Conservation (phyloP, 2,329 filamentous ascomycete genomes). For the Fusarium sp. region DNA sequence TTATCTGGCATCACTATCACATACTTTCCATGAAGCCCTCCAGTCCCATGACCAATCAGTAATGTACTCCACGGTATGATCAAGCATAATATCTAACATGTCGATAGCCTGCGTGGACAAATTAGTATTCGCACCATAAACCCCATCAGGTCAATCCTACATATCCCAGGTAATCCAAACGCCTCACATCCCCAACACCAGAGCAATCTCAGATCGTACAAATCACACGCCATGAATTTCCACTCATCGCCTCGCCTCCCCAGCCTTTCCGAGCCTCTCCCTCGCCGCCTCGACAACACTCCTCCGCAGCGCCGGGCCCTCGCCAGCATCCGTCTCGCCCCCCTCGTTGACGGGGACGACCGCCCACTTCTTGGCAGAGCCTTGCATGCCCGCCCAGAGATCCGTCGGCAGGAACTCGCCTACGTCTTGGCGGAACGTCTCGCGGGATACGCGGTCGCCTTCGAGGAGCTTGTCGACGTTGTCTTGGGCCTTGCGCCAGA, state of each 20-base stretch:
- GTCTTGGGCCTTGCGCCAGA: constrained; percentile 81
- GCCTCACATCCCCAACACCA: constrained; percentile 19
- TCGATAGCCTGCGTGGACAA: not conserved
- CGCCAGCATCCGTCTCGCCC: constrained; percentile 18
- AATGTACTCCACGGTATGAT: not conserved
- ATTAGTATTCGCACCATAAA: constrained; percentile 10
- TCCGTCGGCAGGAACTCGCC: constrained; percentile 89
- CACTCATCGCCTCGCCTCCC: constrained; percentile 22
- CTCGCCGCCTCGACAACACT: constrained; percentile 44
- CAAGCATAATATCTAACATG: not conserved
- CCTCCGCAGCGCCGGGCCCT: constrained; percentile 28
- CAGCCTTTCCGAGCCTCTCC: constrained; percentile 28
- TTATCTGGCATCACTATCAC: too few species aligned
- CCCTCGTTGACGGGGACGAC: constrained; percentile 54
- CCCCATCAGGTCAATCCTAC: not conserved
- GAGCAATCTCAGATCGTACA: not conserved
- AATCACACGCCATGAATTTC: not conserved
- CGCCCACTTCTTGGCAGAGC: constrained; percentile 65
- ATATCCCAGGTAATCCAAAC: constrained; percentile 6
- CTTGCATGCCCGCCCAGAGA: constrained; percentile 82
- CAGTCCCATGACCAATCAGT: too few species aligned
- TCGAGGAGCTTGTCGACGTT: constrained; percentile 80
- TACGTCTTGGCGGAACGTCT: constrained; percentile 82
- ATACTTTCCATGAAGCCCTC: too few species aligned
- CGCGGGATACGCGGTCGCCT: constrained; percentile 76